phyloP scores from a whole-genome alignment of 2,329 filamentous ascomycete species.

The Phoma herbarum region DNA sequence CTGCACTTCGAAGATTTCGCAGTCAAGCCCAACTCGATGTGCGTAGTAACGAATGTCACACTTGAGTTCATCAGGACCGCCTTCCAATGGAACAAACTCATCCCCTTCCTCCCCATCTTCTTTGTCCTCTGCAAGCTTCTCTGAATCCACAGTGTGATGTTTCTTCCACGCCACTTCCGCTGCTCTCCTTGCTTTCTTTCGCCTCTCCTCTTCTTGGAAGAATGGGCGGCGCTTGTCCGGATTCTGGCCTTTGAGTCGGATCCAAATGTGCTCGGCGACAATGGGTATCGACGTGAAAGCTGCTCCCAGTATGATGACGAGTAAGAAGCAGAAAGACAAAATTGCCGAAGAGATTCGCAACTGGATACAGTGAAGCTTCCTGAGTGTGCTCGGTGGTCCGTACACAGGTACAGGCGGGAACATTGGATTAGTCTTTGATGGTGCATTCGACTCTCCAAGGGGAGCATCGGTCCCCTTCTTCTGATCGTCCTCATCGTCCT shows the following conservation, averaged over 20 bases:
- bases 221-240: slow-evolving; percentile 72
- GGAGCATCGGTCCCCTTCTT: slow-evolving; percentile 47
- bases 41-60: slow-evolving; percentile 89
- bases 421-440: slow-evolving; percentile 76
- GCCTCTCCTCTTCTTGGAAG: slow-evolving; percentile 73
- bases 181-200: slow-evolving; percentile 65
- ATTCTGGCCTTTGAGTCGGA: slow-evolving; percentile 66
- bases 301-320: slow-evolving; percentile 77
- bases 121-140: slow-evolving; percentile 49
- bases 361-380: slow-evolving; percentile 69
- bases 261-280: slow-evolving; percentile 59
- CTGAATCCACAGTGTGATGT: slow-evolving; percentile 41
- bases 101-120: slow-evolving; percentile 56
- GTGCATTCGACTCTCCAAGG: slow-evolving; percentile 60
- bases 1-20: slow-evolving; percentile 83
- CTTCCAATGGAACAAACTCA: slow-evolving; percentile 78
- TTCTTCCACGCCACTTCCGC: slow-evolving; percentile 70
- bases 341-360: slow-evolving; percentile 76
- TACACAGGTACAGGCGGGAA: slow-evolving; percentile 88
- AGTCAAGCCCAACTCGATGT: slow-evolving; percentile 83
- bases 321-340: slow-evolving; percentile 79
- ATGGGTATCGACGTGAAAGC: slow-evolving; percentile 71
- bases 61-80: slow-evolving; percentile 78
- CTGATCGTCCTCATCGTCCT: slow-evolving; percentile 53
- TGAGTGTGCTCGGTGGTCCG: slow-evolving; percentile 73